These are phyloP conservation scores for Cryptococcus depauperatus DNA, from an alignment of 1,284 basidiomycete species.

Conservation along the genomic window DNA sequence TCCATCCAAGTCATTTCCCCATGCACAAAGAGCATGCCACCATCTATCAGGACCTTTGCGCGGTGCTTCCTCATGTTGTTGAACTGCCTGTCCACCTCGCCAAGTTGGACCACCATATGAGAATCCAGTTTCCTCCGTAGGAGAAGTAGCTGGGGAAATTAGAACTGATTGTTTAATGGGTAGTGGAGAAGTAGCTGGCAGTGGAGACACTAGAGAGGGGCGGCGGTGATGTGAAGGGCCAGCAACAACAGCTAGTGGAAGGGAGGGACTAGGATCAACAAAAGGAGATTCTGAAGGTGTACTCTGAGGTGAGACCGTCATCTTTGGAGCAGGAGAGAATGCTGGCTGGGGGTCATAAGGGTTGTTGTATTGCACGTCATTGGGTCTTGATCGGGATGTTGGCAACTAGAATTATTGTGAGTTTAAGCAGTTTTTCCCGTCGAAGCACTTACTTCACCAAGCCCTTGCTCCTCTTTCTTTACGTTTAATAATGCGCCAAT, in stretches of 20 bases:
- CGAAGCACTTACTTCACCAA: constrained; percentile 19
- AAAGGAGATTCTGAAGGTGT: constrained; percentile 19
- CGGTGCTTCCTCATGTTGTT: constrained; percentile 5
- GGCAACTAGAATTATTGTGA: constrained; percentile 10
- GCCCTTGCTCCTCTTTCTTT: constrained; percentile 11
- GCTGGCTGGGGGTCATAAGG: constrained; percentile 24
- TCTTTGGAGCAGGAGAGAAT: constrained; percentile 17
- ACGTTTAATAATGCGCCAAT: constrained; percentile 21
- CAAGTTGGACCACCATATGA: constrained; percentile 27
- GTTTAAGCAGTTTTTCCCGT: not conserved
- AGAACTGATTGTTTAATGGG: not conserved
- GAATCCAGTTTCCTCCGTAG: constrained; percentile 13
- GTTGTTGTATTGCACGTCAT: constrained; percentile 15
- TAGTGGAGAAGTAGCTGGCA: not conserved
- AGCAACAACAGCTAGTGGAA: not conserved
- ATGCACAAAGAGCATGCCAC: constrained; percentile 41
- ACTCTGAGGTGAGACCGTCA: constrained; percentile 13
- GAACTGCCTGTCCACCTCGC: constrained; percentile 23
- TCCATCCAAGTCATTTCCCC: constrained; percentile 38
- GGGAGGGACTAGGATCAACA: constrained; percentile 17
- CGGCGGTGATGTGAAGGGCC: not conserved
- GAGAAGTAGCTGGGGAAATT: constrained; percentile 10
- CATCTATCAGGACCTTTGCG: constrained; percentile 26
- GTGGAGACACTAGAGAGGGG: constrained; percentile 5
- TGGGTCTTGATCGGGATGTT: constrained; percentile 5